Evolutionary conservation across 352 stramenopile species (phyloP).

Genomic region (Sclerospora graminicola): DNA sequence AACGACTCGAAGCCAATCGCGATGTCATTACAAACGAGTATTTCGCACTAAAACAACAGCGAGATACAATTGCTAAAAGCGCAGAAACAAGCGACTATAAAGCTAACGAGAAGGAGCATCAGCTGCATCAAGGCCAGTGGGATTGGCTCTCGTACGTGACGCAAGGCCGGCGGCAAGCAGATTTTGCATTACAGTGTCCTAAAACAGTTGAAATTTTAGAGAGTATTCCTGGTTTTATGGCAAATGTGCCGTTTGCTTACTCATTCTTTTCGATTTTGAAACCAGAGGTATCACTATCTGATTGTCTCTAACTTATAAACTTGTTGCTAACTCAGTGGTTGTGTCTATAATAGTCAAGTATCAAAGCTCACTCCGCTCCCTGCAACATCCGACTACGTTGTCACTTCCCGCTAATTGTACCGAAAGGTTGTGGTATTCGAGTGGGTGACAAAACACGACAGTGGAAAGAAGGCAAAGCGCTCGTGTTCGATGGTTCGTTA

Average conservation of each 20-base stretch:
- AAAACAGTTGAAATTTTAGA: conserved; percentile 65
- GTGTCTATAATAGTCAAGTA: conserved; percentile 41
- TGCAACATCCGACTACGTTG: conserved; percentile 94
- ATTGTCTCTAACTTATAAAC: not conserved
- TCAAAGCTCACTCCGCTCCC: conserved; percentile 88
- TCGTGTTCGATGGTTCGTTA: conserved; percentile 69
- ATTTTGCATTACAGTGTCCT: conserved; percentile 56
- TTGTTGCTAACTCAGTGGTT: too few relatives aligned
- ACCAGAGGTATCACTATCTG: conserved; percentile 31
- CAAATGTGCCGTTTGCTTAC: conserved; percentile 89
- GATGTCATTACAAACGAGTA: conserved; percentile 55
- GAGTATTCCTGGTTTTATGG: conserved; percentile 77
- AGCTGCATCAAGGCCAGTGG: conserved; percentile 83
- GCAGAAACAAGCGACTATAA: conserved; percentile 38
- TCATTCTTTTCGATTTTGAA: conserved; percentile 94
- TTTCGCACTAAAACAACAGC: conserved; percentile 32
- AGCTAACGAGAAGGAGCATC: conserved; percentile 57
- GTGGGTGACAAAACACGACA: conserved; percentile 81
- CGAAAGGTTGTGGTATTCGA: conserved; percentile 82
- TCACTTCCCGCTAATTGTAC: conserved; percentile 91
- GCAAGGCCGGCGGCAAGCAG: conserved; percentile 47
- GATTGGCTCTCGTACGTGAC: conserved; percentile 89
- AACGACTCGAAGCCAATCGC: conserved; percentile 44
- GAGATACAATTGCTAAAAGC: conserved; percentile 6
- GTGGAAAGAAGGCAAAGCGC: conserved; percentile 70